Evolutionary conservation across 495 filamentous ascomycete genomes (phyloP).

Genomic region (Aspergillus ellipticus): DNA sequence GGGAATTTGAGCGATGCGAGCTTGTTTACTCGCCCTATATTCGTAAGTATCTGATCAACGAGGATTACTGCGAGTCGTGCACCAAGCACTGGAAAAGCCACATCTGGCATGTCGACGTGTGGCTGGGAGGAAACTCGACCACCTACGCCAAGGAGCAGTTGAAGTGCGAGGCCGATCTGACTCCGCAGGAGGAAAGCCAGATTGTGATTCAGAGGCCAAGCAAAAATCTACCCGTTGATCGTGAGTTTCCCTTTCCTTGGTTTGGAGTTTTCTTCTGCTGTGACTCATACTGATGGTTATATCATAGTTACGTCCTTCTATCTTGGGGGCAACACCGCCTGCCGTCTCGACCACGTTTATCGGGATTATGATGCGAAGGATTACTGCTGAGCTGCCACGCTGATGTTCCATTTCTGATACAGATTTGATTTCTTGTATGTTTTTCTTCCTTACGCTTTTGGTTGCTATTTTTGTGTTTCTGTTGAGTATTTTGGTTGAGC

Average conservation of each 20-base stretch:
- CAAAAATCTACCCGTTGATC: not conserved
- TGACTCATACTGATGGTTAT: not conserved
- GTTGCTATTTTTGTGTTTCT: too few species aligned
- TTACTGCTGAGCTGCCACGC: not conserved
- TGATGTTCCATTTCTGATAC: not conserved
- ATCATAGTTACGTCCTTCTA: slow-evolving; percentile 3
- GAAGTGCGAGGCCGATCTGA: slow-evolving; percentile 35
- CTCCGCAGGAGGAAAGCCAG: slow-evolving; percentile 8
- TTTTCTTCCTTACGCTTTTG: too few species aligned
- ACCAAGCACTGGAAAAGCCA: slow-evolving; percentile 25
- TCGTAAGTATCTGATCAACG: slow-evolving; percentile 37
- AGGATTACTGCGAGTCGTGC: slow-evolving; percentile 33
- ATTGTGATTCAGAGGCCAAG: not conserved
- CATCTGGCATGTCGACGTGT: slow-evolving; percentile 39
- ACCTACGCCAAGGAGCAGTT: slow-evolving; percentile 26
- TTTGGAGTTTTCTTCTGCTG: not conserved
- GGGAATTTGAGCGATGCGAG: slow-evolving; percentile 39
- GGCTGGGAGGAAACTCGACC: slow-evolving; percentile 35
- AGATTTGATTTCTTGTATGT: too few species aligned
- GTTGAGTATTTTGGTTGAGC: too few species aligned
- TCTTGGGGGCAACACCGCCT: not conserved
- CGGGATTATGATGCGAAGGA: not conserved
- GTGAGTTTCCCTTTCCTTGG: not conserved
- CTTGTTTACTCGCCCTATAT: slow-evolving; percentile 40
- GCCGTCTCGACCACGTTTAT: not conserved